A percentile compares a stretch with the other conserved stretches of the same genome.
Conservation (phyloP, 2,329 filamentous ascomycete species). For the Talaromyces sp. region DNA sequence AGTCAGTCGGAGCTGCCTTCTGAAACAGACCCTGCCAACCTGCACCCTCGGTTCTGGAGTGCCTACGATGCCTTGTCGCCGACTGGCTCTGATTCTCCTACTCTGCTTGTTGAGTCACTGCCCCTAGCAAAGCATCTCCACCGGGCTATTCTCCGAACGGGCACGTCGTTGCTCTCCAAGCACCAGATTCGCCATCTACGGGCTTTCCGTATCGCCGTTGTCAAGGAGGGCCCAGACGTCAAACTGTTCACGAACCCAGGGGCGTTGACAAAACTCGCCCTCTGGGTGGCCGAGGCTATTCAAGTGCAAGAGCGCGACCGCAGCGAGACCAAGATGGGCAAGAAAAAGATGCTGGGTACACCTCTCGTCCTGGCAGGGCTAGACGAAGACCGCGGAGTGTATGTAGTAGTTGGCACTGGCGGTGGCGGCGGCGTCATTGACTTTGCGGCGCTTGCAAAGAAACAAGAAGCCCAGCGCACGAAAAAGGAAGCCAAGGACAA, state of each 20-base stretch:
- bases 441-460: conserved; percentile 62
- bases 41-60: conserved; percentile 50
- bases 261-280: conserved; percentile 83
- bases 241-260: conserved; percentile 88
- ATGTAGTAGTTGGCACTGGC: conserved; percentile 88
- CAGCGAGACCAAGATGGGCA: conserved; percentile 54
- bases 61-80: conserved; percentile 54
- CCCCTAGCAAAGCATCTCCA: conserved; percentile 84
- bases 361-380: conserved; percentile 87
- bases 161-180: conserved; percentile 86
- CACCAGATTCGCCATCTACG: conserved; percentile 87
- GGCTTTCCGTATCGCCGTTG: conserved; percentile 90
- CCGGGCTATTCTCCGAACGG: conserved; percentile 86
- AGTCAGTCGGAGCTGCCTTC: conserved; percentile 16
- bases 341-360: conserved; percentile 51
- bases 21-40: conserved; percentile 24
- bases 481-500: conserved; percentile 61
- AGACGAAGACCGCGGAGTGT: conserved; percentile 80
- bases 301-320: conserved; percentile 82
- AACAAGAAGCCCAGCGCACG: conserved; percentile 58
- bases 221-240: conserved; percentile 91
- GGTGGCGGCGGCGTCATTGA: conserved; percentile 72
- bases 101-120: conserved; percentile 65
- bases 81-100: conserved; percentile 39
- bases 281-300: conserved; percentile 92